Evolutionary conservation across 202 grass and related monocot species (phyloP).

Genomic region (Schoenoplectus triqueter): DNA sequence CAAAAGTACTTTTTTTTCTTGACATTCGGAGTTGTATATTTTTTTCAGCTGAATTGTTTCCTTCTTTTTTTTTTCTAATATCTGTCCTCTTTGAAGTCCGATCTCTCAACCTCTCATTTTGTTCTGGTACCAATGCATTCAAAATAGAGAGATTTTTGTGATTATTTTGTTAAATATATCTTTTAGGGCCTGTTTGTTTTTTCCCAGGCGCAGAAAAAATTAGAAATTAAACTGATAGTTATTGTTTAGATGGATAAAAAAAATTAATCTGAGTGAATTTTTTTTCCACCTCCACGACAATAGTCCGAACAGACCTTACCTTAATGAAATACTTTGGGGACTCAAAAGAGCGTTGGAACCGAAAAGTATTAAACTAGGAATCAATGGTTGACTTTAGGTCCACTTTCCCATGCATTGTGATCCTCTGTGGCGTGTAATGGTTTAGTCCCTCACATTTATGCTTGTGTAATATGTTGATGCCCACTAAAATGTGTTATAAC

Average conservation of each 20-base stretch:
- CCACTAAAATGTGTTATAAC: background rate
- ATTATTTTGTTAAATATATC: constrained; percentile 1
- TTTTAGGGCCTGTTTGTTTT: background rate
- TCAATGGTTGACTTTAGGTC: background rate
- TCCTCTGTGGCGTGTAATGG: constrained; percentile 14
- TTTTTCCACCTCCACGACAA: too few relatives aligned
- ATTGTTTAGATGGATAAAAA: too few relatives aligned
- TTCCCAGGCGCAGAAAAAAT: too few relatives aligned
- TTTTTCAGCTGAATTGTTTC: background rate
- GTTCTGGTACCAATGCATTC: background rate
- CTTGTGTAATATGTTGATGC: background rate
- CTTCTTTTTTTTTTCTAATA: background rate
- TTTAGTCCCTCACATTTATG: background rate
- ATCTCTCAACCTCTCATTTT: background rate
- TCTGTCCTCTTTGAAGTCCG: background rate
- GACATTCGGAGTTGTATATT: background rate
- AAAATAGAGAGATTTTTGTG: background rate
- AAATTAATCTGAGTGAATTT: too few relatives aligned
- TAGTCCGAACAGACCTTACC: too few relatives aligned
- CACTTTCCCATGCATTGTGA: background rate
- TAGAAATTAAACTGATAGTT: too few relatives aligned
- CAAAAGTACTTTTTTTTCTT: background rate
- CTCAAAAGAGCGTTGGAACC: background rate
- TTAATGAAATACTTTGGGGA: constrained; percentile 9
- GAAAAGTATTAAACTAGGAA: constrained; percentile 17